Evolutionary conservation across 352 stramenopile species (phyloP).

Genomic region (Lagenidium sp.): DNA sequence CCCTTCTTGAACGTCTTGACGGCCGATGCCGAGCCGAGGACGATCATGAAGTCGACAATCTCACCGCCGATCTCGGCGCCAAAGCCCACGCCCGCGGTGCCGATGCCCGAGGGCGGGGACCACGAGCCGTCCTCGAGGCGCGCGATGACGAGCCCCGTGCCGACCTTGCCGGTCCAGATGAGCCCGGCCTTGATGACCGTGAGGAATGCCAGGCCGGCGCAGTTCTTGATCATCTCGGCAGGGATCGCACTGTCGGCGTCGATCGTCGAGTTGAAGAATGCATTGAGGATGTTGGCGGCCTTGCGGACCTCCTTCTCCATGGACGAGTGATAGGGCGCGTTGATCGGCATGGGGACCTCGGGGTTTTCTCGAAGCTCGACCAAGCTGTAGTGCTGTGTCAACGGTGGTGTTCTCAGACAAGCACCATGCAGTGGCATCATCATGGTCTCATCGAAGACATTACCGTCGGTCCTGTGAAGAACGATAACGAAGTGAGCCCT

Average conservation of each 20-base stretch:
- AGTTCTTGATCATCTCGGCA: slow-evolving; percentile 73
- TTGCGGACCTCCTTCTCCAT: slow-evolving; percentile 86
- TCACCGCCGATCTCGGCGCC: slow-evolving; percentile 78
- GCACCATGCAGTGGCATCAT: not conserved
- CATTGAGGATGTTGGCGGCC: slow-evolving; percentile 73
- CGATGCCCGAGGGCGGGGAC: slow-evolving; percentile 78
- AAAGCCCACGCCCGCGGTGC: slow-evolving; percentile 73
- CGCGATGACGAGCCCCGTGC: slow-evolving; percentile 73
- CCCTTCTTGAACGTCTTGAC: slow-evolving; percentile 82
- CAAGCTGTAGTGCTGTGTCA: slow-evolving; percentile 1
- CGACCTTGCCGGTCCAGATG: slow-evolving; percentile 80
- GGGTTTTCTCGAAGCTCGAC: not conserved
- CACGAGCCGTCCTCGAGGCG: slow-evolving; percentile 75
- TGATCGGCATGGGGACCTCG: slow-evolving; percentile 49
- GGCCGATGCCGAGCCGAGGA: slow-evolving; percentile 58
- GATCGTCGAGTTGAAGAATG: slow-evolving; percentile 72
- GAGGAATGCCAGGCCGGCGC: slow-evolving; percentile 68
- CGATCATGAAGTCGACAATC: slow-evolving; percentile 87
- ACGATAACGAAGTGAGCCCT: too few relatives aligned
- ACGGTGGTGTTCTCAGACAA: too few relatives aligned
- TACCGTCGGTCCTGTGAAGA: too few relatives aligned
- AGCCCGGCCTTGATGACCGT: slow-evolving; percentile 82
- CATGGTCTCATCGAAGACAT: too few relatives aligned
- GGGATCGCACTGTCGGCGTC: slow-evolving; percentile 70
- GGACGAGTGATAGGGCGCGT: slow-evolving; percentile 78